Evolutionary conservation across 2,329 filamentous ascomycete species (phyloP).

Genomic region (Trichoderma sp.): DNA sequence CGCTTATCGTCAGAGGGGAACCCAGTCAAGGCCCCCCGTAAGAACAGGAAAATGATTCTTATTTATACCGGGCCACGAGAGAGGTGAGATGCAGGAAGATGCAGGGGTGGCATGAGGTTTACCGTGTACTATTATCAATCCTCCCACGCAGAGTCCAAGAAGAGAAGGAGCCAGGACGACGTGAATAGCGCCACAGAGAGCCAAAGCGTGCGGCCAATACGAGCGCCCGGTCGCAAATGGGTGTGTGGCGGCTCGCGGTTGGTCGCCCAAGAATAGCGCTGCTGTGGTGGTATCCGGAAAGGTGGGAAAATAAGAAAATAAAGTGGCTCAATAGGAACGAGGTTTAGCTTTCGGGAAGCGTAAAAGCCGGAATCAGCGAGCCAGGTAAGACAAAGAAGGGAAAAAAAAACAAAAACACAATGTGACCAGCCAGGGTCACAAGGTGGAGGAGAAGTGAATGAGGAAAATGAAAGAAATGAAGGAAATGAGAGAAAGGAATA

Average conservation of each 20-base stretch:
- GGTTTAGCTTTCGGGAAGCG: neutral
- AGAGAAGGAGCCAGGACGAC: neutral
- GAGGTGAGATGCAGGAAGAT: conserved; percentile 10
- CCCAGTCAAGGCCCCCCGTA: conserved; percentile 14
- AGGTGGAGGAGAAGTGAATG: neutral
- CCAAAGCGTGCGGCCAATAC: neutral
- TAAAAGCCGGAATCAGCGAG: conserved; percentile 13
- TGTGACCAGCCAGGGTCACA: conserved; percentile 2
- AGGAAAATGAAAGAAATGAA: neutral
- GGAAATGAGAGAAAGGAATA: neutral
- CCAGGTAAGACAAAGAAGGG: neutral
- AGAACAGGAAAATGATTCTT: neutral
- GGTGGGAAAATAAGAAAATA: conserved; percentile 17
- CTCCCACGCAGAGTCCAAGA: neutral
- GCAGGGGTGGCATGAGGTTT: conserved; percentile 1
- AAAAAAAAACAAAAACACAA: neutral
- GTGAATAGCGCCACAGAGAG: conserved; percentile 11
- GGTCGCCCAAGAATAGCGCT: conserved; percentile 4
- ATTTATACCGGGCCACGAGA: neutral
- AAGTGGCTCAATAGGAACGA: conserved; percentile 5
- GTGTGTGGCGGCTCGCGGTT: conserved; percentile 7
- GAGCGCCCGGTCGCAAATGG: neutral
- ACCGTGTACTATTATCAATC: neutral
- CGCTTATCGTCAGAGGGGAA: neutral
- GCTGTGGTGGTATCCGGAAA: neutral